Base-by-base conservation (phyloP, 805 yeast species). In the Lipomyces oligophaga region DNA sequence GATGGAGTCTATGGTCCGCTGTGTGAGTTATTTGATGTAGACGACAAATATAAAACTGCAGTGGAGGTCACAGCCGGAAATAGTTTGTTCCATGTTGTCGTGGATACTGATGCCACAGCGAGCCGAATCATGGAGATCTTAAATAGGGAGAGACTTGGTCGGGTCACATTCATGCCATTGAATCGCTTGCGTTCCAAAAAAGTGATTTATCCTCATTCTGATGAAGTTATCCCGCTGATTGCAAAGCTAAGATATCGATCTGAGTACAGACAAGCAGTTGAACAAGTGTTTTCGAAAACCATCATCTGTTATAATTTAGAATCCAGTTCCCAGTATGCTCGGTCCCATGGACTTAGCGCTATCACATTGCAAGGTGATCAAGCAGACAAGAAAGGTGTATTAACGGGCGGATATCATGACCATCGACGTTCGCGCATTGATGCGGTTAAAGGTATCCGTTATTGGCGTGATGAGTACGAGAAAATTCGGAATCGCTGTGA, bases 301-400 rank as follows among this genome's bases (percentile, higher is more conserved):
- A 77, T 89, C 34, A 89, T 93, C 1, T 81, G 89, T 43, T 74
- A 77, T 47, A 79, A 82, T 52, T 66, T 90, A 37, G 80, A 75
- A 38, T 71, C 73, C 25, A 95, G 95, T 3, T 71, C 81, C 2
- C 81, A 79, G 55, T 67, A 84, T 24, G 80, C 95, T 0, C 76
- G 76, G 38, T 65, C 69, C 7, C 76, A 71, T 62, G 76, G 77
- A 25, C 66, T 89, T 20, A 80, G 77, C 57, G 85, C 95, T 0
- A 83, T 93, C 13, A 93, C 98, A 0, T 68, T 90, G 15, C 95
- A 86, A 63, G 98, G 98, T 57, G 97, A 93, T 62, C 72, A 86
- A 54, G 86, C 86, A 40, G 94, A 86, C 58, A 79, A 78, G 38
- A 78, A 73, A 55, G 98, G 98, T 64, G 84, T 83, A 1, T 64